These are phyloP conservation scores for Coniferiporia weirii DNA, from an alignment of 1,284 basidiomycete species.

Conservation along the genomic window DNA sequence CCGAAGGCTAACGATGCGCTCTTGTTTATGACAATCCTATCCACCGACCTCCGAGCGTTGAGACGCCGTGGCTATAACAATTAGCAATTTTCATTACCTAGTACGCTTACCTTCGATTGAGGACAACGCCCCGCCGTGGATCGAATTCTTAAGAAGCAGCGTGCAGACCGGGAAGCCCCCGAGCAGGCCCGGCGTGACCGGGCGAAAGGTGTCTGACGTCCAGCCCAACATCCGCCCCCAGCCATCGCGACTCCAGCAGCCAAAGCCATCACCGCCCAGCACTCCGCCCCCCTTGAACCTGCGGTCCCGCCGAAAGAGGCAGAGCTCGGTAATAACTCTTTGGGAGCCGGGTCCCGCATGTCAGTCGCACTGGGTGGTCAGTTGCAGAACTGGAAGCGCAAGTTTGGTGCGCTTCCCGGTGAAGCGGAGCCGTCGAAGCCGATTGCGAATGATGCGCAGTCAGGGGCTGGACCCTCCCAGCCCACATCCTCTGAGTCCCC, in stretches of 20 bases:
- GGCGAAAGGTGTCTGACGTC: constrained; percentile 21
- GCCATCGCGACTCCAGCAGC: not conserved
- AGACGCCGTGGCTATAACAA: constrained; percentile 85
- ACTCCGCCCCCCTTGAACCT: not conserved
- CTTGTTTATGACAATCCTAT: constrained; percentile 89
- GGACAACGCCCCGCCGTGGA: constrained; percentile 54
- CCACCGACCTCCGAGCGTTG: constrained; percentile 81
- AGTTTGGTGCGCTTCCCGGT: constrained; percentile 14
- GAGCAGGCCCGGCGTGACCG: constrained; percentile 39
- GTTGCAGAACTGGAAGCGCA: constrained; percentile 28
- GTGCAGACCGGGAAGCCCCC: constrained; percentile 62
- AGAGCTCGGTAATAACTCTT: not conserved
- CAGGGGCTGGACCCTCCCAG: not conserved
- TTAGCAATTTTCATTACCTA: constrained; percentile 26
- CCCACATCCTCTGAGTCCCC: constrained; percentile 6
- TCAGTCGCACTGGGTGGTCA: constrained; percentile 18
- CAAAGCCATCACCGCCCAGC: not conserved
- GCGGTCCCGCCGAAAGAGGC: not conserved
- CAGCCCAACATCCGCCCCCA: constrained; percentile 10
- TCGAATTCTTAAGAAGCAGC: constrained; percentile 83
- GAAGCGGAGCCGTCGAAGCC: not conserved
- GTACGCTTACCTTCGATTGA: constrained; percentile 4
- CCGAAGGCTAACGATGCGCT: constrained; percentile 80
- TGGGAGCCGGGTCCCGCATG: constrained; percentile 8
- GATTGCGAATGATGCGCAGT: not conserved